These are phyloP conservation scores for Zygosaccharomyces pseudobailii DNA, from an alignment of 1,139 yeast genomes.

Conservation along the genomic window DNA sequence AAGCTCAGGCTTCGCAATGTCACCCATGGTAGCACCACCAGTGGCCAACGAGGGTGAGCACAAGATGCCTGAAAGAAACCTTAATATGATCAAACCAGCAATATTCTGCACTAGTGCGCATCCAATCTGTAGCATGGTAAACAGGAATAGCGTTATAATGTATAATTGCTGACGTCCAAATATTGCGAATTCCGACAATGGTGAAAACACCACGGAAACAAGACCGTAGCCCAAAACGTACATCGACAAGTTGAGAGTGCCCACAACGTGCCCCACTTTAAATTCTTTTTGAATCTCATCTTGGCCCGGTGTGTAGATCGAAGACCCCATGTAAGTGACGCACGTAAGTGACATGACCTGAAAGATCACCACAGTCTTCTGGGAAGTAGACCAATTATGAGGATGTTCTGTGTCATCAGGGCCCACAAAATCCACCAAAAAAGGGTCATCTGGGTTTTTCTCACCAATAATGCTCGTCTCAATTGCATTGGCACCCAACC, in stretches of 20 bases:
- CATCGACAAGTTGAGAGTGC: conserved; percentile 48
- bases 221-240: conserved; percentile 56
- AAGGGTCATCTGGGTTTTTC: conserved; percentile 10
- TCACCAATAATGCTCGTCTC: background rate
- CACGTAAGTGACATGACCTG: conserved; percentile 44
- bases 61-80: conserved; percentile 50
- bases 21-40: conserved; percentile 54
- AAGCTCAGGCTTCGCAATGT: conserved; percentile 43
- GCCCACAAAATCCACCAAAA: conserved; percentile 15
- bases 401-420: conserved; percentile 54
- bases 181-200: conserved; percentile 47
- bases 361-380: conserved; percentile 39
- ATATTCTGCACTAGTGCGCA: conserved; percentile 52
- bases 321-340: conserved; percentile 54
- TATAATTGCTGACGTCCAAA: conserved; percentile 54
- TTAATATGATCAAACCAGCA: conserved; percentile 42
- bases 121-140: conserved; percentile 55
- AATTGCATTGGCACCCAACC: background rate
- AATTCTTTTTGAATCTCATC: conserved; percentile 42
- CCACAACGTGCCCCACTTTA: conserved; percentile 39
- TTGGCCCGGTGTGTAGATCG: conserved; percentile 55
- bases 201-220: conserved; percentile 51
- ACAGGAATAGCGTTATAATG: conserved; percentile 46
- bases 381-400: conserved; percentile 45
- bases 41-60: conserved; percentile 54